phyloP scores from a whole-genome alignment of 176 grass and related monocot species.

The Musa troglodytarum region DNA sequence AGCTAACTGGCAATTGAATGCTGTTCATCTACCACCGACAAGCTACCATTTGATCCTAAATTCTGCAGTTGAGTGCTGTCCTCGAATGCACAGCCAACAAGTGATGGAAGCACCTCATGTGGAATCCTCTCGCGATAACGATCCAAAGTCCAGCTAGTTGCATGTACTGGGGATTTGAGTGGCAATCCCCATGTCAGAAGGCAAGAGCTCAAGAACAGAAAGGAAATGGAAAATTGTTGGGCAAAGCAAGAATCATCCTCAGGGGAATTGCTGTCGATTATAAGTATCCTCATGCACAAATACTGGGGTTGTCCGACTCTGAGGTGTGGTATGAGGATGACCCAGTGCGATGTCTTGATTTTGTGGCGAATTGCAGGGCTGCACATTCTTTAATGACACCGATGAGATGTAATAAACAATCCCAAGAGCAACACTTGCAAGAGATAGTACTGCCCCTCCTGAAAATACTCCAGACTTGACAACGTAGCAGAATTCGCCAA shows the following conservation, averaged over 20 bases:
- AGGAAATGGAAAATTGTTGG: too few species aligned
- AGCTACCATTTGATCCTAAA: too few species aligned
- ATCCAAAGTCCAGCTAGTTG: too few species aligned
- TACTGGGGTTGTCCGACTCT: conserved; percentile 47
- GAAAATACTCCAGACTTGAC: conserved; percentile 95
- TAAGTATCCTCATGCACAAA: conserved; percentile 94
- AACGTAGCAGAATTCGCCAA: conserved; percentile 71
- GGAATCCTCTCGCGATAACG: too few species aligned
- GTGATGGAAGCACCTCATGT: too few species aligned
- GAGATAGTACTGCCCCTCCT: conserved; percentile 62
- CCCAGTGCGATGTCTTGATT: conserved; percentile 68
- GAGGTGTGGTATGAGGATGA: conserved; percentile 62
- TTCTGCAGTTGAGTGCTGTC: too few species aligned
- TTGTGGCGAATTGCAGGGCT: conserved; percentile 24
- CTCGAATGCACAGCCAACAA: too few species aligned
- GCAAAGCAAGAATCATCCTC: conserved; percentile 6
- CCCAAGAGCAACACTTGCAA: conserved; percentile 66
- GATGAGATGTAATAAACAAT: conserved; percentile 71
- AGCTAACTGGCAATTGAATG: too few species aligned
- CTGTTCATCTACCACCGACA: too few species aligned
- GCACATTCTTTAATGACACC: conserved; percentile 33
- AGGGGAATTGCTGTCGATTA: conserved; percentile 65
- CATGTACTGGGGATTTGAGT: too few species aligned
- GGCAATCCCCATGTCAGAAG: too few species aligned
- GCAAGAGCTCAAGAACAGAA: too few species aligned